These are phyloP conservation scores for Epithele typhae DNA, from an alignment of 768 basidiomycete species.

Conservation along the genomic window DNA sequence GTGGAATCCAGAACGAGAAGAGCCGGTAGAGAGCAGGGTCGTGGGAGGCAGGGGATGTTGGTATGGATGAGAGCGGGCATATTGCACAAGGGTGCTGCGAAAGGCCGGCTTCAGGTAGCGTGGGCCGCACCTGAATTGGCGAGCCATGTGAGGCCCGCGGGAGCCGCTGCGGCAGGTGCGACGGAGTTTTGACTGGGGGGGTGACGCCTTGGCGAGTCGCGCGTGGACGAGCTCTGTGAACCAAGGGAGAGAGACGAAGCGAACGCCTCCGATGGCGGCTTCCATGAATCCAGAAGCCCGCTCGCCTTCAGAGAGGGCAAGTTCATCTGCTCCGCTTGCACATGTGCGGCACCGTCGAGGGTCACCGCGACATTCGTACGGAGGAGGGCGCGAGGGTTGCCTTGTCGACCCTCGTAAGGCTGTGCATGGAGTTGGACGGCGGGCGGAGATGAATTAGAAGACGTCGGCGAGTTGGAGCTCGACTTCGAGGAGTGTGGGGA, in stretches of 20 bases:
- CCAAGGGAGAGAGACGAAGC: slow-evolving; percentile 18
- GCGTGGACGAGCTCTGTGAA: no score
- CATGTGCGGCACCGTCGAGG: slow-evolving; percentile 2
- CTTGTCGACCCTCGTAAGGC: slow-evolving; percentile 9
- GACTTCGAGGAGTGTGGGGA: neutral
- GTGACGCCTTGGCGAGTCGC: no score
- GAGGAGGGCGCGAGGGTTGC: slow-evolving; percentile 12
- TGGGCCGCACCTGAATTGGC: slow-evolving; percentile 21
- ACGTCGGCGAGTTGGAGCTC: slow-evolving; percentile 11
- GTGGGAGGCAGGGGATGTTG: no score
- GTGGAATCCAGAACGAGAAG: no score
- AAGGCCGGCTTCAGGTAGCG: no score
- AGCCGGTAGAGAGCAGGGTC: no score
- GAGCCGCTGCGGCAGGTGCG: slow-evolving; percentile 21
- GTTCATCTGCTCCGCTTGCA: slow-evolving; percentile 28
- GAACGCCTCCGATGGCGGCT: slow-evolving; percentile 22
- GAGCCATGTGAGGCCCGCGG: slow-evolving; percentile 66
- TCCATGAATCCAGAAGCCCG: slow-evolving; percentile 57
- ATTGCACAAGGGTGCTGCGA: no score
- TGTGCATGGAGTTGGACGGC: neutral
- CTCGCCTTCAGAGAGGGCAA: slow-evolving; percentile 74
- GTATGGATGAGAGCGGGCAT: no score
- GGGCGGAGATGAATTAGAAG: slow-evolving; percentile 7
- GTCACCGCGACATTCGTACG: slow-evolving; percentile 9
- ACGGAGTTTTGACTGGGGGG: no score